A percentile compares a stretch with the other conserved stretches of the same genome.
Conservation (phyloP, 2,329 filamentous ascomycete genomes). For the Ceratocystis papillata region DNA sequence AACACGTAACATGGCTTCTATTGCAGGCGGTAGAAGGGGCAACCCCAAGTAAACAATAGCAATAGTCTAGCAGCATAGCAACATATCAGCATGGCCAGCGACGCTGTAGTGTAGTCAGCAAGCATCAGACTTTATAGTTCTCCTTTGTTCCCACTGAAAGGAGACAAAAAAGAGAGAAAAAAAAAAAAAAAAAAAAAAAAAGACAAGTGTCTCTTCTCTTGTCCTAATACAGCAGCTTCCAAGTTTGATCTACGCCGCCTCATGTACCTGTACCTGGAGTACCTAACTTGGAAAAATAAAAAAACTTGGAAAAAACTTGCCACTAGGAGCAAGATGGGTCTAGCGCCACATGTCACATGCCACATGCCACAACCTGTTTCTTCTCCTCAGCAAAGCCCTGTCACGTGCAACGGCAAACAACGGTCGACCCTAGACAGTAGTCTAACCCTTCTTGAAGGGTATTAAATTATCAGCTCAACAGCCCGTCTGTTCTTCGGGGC, state of each 20-base stretch:
- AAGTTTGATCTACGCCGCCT: constrained; percentile 1
- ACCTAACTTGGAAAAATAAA: not conserved
- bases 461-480: not conserved
- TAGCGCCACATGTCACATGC: constrained; percentile 5
- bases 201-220: not conserved
- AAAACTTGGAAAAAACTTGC: not conserved
- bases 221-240: not conserved
- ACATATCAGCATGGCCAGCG: no score
- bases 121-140: no score
- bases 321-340: constrained; percentile 1
- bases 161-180: no score
- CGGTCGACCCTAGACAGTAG: not conserved
- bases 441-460: not conserved
- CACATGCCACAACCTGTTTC: not conserved
- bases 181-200: no score
- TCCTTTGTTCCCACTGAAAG: no score
- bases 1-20: not conserved
- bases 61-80: no score
- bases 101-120: no score
- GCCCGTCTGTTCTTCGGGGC: no score
- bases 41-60: not conserved
- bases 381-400: not conserved
- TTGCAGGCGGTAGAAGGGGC: not conserved
- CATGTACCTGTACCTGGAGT: not conserved
- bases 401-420: not conserved